Base-by-base conservation (phyloP, 1,284 basidiomycete species). In the Pseudozyma sp. region DNA sequence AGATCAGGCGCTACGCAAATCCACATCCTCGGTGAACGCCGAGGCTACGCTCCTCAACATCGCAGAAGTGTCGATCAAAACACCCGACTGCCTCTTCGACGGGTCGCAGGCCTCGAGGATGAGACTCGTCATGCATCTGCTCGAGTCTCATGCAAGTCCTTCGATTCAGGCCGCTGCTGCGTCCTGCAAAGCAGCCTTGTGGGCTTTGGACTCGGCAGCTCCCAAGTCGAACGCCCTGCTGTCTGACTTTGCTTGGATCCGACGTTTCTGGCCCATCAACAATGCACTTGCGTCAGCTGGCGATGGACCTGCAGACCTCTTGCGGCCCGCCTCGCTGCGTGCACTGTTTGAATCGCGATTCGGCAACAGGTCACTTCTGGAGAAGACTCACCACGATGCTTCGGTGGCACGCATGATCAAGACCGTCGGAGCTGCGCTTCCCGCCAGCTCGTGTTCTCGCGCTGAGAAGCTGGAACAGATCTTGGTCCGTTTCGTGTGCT, bases 371-470 rank as follows among this genome's bases (percentile, higher is more conserved):
- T 70, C 66, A 25, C 64, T 79, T 9, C 38, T 55, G 21, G 63
- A 70, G 47, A 60, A 70, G 18, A 40, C 64, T 21, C 48, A 57
- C 14, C 71, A 77, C 52, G 65, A 77, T 16, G 57, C 64, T 16
- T 54, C 63, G 19, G 61, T 66, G 3, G 48, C 38, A 18, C 65
- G 74, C 31, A 66, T 76, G 64, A 64, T 73, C 53, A 63, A 62
- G 42, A 53, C 59, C 9, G 57, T 69, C 10, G 52, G 68, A 19
- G 62, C 69, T n/a, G 59, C 68, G 9, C 39, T 72, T 50, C 67
- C 70, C 14, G 64, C 76, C 31, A 73, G 66, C 38, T 62, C 74
- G n/a, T 52, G 67, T 6, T 65, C 70, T 5, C 66, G 74, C 31
- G 44, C 43, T 25, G 39, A 67, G 47, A 65, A 67, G 51, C 52